Evolutionary conservation across 192 early-diverging fungal genomes (phyloP), one percentile per base, ranked within the genome.

Genomic region (Helicostylum pulchrum): DNA sequence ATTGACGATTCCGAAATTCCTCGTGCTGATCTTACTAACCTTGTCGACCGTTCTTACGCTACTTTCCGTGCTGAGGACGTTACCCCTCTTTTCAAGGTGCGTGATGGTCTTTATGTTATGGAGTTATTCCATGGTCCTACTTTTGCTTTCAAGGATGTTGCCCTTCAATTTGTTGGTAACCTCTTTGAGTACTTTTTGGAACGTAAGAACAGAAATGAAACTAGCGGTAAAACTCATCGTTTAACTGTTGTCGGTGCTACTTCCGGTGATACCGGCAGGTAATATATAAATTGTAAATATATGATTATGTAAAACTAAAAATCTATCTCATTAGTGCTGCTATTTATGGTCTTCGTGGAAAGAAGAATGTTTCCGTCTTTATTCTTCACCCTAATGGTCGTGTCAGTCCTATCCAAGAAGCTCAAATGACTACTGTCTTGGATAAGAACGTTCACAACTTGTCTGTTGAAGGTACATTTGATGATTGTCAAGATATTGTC

Each of bases 101-200:
- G 80, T 58, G 77, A 80, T 47, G 83, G 80, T 30, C 72, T 85
- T n/a, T 86, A 85, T 58, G 85, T 91, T 19, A 82, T 99, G 61
- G 95, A 99, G 77, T 85, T 99, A 50, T 96, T 94, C 86, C 94
- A 96, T 64, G 96, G 95, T 6, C 95, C 95, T 10, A 99, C 95
- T 1, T 96, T 95, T 79, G 96, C 94, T 8, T 99, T 99, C 83
- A 99, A 99, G 77, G 96, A 99, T 67, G 94, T 97, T 52, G 96
- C 95, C 7, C 80, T 97, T 66, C 96, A 99, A 81, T 91, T 95
- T 66, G 77, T 96, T 30, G 96, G 96, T 31, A 97, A 99, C 82
- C 76, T 97, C 75, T 99, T 99, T 68, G 94, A 99, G 80, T 99
- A 90, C 80, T 96, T 99, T 77, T 85, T 99, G 43, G 84, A 85